Base-by-base conservation (phyloP, 768 basidiomycete species). In the Boletales sp. region DNA sequence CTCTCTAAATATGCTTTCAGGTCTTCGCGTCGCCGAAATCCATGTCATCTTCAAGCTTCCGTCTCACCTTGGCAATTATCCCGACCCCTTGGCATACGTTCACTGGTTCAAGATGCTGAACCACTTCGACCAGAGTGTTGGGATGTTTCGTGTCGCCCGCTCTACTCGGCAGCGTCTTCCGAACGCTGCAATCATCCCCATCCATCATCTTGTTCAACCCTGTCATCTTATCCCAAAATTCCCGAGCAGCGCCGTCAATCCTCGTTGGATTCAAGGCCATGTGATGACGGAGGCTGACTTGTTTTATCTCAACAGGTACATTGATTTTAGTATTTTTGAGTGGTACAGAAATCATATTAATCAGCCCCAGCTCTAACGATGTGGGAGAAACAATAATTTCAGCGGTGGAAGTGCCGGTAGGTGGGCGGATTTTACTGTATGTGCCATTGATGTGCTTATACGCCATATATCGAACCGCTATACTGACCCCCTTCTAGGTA, bases 1-100 rank as follows among this genome's bases (percentile, higher is more conserved):
- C n/a, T n/a, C n/a, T n/a, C n/a, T n/a, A n/a, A 5, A 3, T 24
- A 24, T 24, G 24, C n/a, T 24, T 3, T 5, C 34, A 65, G 67
- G 59, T 7, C 45, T 63, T 10, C 52, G 52, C 4, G 44, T 66
- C 27, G 64, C 62, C 7, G 63, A 64, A 43, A 57, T 68, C 8
- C 53, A 55, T 17, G 62, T 54, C 12, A 64, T 69, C 11, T 69
- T 69, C 41, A 40, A 51, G 35, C 52, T 67, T 8, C 64, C 62
- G 10, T n/a, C 34, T 5, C 34, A 55, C 13, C 58, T 47, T 10
- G 51, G 47, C 2, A 10, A 24, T 11, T 53, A 52, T 17, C 18
- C 49, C 2, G 50, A 60, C 27, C 62, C 61, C 0, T 47, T 69
- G 15, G 64, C 59, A 0, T 67, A 66, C 39, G 42, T 69, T 10